Evolutionary conservation across 805 yeast species (phyloP).

Genomic region (Candida patagonica): DNA sequence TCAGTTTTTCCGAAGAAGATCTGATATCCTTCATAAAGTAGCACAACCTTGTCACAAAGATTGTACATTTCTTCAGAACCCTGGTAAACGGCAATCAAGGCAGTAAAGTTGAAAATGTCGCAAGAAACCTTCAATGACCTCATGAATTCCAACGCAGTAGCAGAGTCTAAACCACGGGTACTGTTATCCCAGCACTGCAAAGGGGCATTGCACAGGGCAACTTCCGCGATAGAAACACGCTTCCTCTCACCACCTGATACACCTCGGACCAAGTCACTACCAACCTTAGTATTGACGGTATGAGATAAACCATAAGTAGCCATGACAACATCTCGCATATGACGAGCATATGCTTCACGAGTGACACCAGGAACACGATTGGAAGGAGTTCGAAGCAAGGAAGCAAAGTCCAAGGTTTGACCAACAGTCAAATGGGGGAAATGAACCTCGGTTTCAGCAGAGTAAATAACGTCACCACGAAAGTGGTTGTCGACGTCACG

Average conservation of each 20-base stretch:
- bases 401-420: slow-evolving; percentile 62
- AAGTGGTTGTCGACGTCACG: slow-evolving; percentile 49
- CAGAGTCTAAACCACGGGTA: slow-evolving; percentile 77
- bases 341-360: slow-evolving; percentile 40
- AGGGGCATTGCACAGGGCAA: slow-evolving; percentile 53
- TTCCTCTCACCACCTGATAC: slow-evolving; percentile 83
- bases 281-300: slow-evolving; percentile 51
- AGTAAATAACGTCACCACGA: slow-evolving; percentile 40
- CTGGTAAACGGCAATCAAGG: slow-evolving; percentile 62
- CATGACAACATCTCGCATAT: slow-evolving; percentile 39
- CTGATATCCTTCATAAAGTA: slow-evolving; percentile 52
- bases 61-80: slow-evolving; percentile 60
- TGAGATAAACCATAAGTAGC: slow-evolving; percentile 53
- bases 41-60: slow-evolving; percentile 52
- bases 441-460: slow-evolving; percentile 49
- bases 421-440: slow-evolving; percentile 71
- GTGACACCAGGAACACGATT: slow-evolving; percentile 39
- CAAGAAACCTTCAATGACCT: slow-evolving; percentile 59
- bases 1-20: slow-evolving; percentile 54
- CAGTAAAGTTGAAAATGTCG: slow-evolving; percentile 40
- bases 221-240: slow-evolving; percentile 77
- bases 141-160: slow-evolving; percentile 71
- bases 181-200: slow-evolving; percentile 74
- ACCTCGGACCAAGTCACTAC: slow-evolving; percentile 56
- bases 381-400: slow-evolving; percentile 58